Percentiles rank a stretch among this genome's conserved stretches.
Conservation (phyloP, 75 land plant species). For the Pinus albicaulis region DNA sequence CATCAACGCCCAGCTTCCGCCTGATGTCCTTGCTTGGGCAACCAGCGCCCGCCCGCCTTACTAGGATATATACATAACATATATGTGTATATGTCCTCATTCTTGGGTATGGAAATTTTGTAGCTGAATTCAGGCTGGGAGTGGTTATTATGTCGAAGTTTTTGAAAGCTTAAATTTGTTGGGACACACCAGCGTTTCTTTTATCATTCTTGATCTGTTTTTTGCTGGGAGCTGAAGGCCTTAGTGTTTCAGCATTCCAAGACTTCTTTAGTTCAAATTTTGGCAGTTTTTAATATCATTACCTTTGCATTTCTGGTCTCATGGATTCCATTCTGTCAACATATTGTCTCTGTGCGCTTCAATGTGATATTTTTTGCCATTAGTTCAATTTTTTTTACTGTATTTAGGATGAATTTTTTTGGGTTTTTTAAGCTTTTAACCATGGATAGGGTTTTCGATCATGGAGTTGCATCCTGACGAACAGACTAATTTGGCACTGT, state of each 20-base stretch:
- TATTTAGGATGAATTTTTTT: not conserved
- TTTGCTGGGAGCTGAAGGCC: no score
- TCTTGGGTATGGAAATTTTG: no score
- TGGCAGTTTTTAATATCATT: no score
- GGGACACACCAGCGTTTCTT: not conserved
- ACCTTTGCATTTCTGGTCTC: not conserved
- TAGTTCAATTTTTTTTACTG: not conserved
- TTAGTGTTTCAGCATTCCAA: not conserved
- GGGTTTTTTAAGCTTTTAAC: not conserved
- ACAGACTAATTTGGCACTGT: not conserved
- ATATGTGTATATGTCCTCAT: no score
- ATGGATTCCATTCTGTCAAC: not conserved
- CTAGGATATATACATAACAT: not conserved
- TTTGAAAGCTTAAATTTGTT: not conserved
- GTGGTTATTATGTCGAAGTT: not conserved
- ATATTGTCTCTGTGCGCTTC: not conserved
- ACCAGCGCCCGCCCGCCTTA: not conserved
- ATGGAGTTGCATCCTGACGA: not conserved
- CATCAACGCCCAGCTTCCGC: slow-evolving; percentile 1
- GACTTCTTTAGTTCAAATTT: no score
- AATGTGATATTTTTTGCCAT: not conserved
- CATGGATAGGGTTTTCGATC: not conserved
- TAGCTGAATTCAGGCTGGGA: not conserved
- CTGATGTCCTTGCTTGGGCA: slow-evolving; percentile 8
- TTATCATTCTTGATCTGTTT: not conserved